Conservation (phyloP, 805 yeast species). For the Debaryomyces maramus region DNA sequence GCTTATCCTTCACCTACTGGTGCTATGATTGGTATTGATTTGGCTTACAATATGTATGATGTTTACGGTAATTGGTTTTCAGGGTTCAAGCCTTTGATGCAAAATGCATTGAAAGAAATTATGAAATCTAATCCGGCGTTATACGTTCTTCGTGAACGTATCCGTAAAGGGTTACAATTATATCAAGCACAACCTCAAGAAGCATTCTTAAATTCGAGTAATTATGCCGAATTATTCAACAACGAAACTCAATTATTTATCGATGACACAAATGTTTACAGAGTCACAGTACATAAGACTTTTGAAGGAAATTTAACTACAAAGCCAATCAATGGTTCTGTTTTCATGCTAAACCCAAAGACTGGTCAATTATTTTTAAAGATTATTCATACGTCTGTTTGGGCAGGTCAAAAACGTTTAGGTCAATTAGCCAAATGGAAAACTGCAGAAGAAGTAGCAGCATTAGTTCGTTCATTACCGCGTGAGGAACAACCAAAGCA, state of each 20-base stretch:
- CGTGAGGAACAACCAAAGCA: constrained; percentile 94
- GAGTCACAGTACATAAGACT: constrained; percentile 89
- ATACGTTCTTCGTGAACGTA: constrained; percentile 87
- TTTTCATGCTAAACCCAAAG: constrained; percentile 85
- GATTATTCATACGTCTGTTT: constrained; percentile 88
- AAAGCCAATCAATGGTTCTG: constrained; percentile 90
- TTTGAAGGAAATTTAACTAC: constrained; percentile 91
- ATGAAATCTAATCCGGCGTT: constrained; percentile 95
- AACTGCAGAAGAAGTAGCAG: constrained; percentile 96
- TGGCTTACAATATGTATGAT: constrained; percentile 94
- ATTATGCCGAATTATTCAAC: constrained; percentile 86
- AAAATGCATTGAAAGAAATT: constrained; percentile 87
- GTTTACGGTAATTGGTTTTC: constrained; percentile 98
- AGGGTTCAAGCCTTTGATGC: constrained; percentile 85
- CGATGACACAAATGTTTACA: constrained; percentile 92
- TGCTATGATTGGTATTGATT: constrained; percentile 82
- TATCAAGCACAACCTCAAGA: constrained; percentile 94
- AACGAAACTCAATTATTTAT: constrained; percentile 81
- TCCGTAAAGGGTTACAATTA: constrained; percentile 89
- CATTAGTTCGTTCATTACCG: constrained; percentile 83
- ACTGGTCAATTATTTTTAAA: constrained; percentile 88
- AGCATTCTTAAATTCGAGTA: constrained; percentile 82
- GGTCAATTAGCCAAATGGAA: constrained; percentile 97
- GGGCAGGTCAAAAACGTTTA: constrained; percentile 95
- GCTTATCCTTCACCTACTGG: constrained; percentile 94